A percentile compares a stretch with the other conserved stretches of the same genome.
Conservation (phyloP, 805 yeast genomes). For the Deakozyma indianensis region DNA sequence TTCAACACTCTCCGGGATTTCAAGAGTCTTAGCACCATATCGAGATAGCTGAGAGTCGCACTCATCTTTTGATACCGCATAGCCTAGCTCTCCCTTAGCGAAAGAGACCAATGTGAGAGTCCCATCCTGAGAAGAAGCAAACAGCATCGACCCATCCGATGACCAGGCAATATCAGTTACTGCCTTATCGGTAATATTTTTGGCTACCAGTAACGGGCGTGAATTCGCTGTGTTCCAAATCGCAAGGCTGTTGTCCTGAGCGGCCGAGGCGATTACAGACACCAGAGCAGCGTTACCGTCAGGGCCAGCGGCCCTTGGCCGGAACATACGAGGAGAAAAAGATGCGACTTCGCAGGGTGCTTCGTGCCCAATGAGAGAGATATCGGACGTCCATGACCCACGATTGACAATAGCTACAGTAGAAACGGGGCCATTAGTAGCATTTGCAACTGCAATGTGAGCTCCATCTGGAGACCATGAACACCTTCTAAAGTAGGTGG, state of each 20-base stretch:
- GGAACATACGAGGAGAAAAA: constrained; percentile 31
- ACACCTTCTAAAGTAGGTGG: constrained; percentile 67
- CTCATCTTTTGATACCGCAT: constrained; percentile 44
- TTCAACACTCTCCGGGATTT: constrained; percentile 74
- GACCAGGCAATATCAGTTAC: constrained; percentile 87
- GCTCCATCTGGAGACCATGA: constrained; percentile 73
- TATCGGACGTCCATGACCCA: constrained; percentile 53
- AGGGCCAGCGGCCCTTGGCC: constrained; percentile 3
- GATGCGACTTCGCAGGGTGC: constrained; percentile 54
- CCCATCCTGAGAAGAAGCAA: constrained; percentile 73
- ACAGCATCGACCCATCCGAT: constrained; percentile 63
- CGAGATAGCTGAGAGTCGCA: constrained; percentile 58
- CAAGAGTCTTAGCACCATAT: constrained; percentile 76
- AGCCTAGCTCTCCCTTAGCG: constrained; percentile 31
- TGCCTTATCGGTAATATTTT: constrained; percentile 59
- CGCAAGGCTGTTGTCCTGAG: constrained; percentile 81
- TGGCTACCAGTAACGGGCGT: constrained; percentile 67
- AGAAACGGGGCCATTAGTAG: constrained; percentile 52
- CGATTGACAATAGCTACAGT: constrained; percentile 45
- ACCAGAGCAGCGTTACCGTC: constrained; percentile 23
- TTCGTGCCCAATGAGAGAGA: constrained; percentile 53
- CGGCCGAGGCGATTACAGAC: constrained; percentile 86
- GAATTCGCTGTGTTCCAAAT: constrained; percentile 73
- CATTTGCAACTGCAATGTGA: constrained; percentile 53
- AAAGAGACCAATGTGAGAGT: constrained; percentile 55